These are phyloP conservation scores for Colletotrichum sp. DNA, from an alignment of 2,329 filamentous ascomycete genomes.

Conservation along the genomic window DNA sequence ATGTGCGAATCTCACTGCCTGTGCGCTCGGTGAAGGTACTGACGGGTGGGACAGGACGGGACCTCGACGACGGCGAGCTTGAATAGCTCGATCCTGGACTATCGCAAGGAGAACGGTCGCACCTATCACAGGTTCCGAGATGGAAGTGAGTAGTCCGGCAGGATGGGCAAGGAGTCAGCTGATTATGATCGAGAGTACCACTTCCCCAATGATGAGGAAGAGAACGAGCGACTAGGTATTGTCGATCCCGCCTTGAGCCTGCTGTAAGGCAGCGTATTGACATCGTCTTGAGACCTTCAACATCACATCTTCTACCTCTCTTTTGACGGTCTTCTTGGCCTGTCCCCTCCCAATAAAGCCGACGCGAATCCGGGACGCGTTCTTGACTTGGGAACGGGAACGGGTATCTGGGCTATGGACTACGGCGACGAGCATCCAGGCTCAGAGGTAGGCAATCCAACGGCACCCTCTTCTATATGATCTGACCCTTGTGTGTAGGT, in stretches of 20 bases:
- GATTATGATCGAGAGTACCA: constrained; percentile 12
- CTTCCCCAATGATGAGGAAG: constrained; percentile 22
- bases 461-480: fast-evolving
- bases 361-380: constrained; percentile 21
- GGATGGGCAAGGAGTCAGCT: not conserved
- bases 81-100: constrained; percentile 33
- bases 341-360: constrained; percentile 15
- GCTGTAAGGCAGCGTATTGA: not conserved
- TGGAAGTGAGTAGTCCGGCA: constrained; percentile 1
- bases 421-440: constrained; percentile 43
- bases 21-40: not conserved
- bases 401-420: constrained; percentile 42
- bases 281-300: constrained; percentile 45
- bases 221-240: constrained; percentile 20
- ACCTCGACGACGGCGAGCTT: constrained; percentile 32
- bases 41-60: not conserved
- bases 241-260: fast-evolving
- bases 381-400: constrained; percentile 32
- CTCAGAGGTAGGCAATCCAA: constrained; percentile 24
- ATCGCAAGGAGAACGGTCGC: constrained; percentile 21
- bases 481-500: constrained; percentile 21
- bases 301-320: constrained; percentile 58
- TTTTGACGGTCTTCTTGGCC: constrained; percentile 32
- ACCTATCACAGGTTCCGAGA: constrained; percentile 26
- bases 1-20: not conserved